Conservation (phyloP, 441 rosid species). For the Arabidopsis lyrata region DNA sequence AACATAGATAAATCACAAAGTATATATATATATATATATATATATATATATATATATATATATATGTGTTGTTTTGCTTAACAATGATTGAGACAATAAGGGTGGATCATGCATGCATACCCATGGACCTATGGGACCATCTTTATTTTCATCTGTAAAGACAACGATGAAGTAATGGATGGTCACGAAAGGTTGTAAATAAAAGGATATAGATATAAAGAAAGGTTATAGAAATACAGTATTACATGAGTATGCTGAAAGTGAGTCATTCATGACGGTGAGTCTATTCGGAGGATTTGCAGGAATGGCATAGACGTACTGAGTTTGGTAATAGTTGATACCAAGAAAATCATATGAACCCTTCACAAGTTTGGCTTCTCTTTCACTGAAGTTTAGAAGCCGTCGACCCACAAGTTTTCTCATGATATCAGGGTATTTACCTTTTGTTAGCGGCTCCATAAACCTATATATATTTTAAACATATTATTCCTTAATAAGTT, state of each 20-base stretch:
- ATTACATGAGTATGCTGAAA: constrained; percentile 30
- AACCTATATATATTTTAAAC: constrained; percentile 23
- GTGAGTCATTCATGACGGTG: constrained; percentile 24
- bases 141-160: not conserved
- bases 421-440: constrained; percentile 54
- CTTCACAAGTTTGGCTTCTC: constrained; percentile 40
- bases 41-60: not conserved
- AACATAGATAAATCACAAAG: not conserved
- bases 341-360: constrained; percentile 55
- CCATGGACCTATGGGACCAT: constrained; percentile 24
- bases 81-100: not conserved
- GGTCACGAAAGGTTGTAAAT: not conserved
- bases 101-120: constrained; percentile 11
- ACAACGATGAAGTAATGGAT: not conserved
- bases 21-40: not conserved
- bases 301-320: constrained; percentile 26
- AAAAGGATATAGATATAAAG: not conserved
- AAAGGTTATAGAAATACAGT: not conserved
- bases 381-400: constrained; percentile 44
- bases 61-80: not conserved
- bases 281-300: not conserved
- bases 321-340: constrained; percentile 50
- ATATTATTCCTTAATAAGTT: not conserved
- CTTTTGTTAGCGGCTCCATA: constrained; percentile 50
- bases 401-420: constrained; percentile 38